A percentile compares a stretch with the other conserved stretches of the same genome.
Conservation (phyloP, 768 basidiomycete species). For the Gymnopilus junonius region DNA sequence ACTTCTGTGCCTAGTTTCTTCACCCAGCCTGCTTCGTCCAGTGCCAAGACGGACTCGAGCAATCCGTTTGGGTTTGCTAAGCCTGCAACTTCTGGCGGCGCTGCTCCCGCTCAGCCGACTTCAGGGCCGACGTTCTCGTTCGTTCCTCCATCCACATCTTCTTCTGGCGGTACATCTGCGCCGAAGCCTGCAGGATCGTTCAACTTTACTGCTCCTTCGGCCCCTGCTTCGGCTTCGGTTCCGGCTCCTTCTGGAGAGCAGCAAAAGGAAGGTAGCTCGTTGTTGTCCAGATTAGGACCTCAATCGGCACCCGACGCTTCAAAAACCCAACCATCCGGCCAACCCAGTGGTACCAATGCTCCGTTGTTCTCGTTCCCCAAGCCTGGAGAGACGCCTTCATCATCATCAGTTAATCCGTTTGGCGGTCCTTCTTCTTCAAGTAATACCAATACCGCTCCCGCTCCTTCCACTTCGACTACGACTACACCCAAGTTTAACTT, state of each 20-base stretch:
- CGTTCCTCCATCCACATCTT: not conserved
- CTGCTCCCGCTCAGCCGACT: not conserved
- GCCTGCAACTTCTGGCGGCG: not conserved
- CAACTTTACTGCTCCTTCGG: not conserved
- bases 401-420: not conserved
- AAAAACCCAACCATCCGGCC: constrained; percentile 8
- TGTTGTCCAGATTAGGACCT: constrained; percentile 15
- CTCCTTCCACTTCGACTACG: constrained; percentile 8
- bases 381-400: not conserved
- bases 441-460: not conserved
- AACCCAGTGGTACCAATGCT: not conserved
- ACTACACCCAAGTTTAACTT: constrained; percentile 23
- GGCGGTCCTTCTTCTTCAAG: constrained; percentile 11
- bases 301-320: constrained; percentile 11
- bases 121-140: not conserved
- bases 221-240: constrained; percentile 3
- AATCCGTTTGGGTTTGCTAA: not conserved
- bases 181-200: not conserved
- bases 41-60: not conserved
- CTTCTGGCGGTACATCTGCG: not conserved
- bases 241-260: constrained; percentile 8
- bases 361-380: constrained; percentile 5
- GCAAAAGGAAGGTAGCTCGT: constrained; percentile 3
- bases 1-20: constrained; percentile 15
- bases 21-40: constrained; percentile 17